Conservation (phyloP, 768 basidiomycete genomes). For the Boletus huronensis region DNA sequence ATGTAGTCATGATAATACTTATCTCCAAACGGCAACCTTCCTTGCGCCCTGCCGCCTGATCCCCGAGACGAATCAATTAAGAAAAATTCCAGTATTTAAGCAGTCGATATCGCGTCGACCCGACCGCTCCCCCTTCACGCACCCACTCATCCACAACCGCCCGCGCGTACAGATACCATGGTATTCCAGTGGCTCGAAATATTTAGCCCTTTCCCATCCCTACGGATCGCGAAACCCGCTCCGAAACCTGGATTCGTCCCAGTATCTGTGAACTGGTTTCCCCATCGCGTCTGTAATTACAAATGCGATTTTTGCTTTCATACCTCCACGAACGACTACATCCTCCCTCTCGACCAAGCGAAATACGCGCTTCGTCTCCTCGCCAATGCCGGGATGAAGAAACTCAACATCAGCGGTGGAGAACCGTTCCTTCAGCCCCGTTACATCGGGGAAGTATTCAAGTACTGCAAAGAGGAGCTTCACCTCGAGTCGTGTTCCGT, state of each 20-base stretch:
- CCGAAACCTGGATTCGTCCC: constrained; percentile 10
- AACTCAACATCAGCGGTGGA: constrained; percentile 34
- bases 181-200: constrained; percentile 2
- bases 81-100: background rate
- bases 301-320: constrained; percentile 36
- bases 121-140: background rate
- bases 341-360: constrained; percentile 31
- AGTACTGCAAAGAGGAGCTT: constrained; percentile 33
- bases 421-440: constrained; percentile 31
- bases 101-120: background rate
- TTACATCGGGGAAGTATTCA: constrained; percentile 34
- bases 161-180: background rate
- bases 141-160: background rate
- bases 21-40: background rate
- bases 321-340: constrained; percentile 24
- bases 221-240: background rate
- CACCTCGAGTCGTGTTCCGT: constrained; percentile 29
- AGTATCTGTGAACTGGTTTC: constrained; percentile 17
- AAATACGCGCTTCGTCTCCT: constrained; percentile 30
- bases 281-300: constrained; percentile 26
- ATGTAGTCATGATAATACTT: background rate
- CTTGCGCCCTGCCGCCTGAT: background rate
- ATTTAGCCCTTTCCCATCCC: background rate
- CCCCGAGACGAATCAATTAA: background rate
- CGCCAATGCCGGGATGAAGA: constrained; percentile 31